A percentile compares a stretch with the other conserved stretches of the same genome.
Evolutionary conservation across 805 yeast species (phyloP).

Genomic region (Lachancea quebecensis): DNA sequence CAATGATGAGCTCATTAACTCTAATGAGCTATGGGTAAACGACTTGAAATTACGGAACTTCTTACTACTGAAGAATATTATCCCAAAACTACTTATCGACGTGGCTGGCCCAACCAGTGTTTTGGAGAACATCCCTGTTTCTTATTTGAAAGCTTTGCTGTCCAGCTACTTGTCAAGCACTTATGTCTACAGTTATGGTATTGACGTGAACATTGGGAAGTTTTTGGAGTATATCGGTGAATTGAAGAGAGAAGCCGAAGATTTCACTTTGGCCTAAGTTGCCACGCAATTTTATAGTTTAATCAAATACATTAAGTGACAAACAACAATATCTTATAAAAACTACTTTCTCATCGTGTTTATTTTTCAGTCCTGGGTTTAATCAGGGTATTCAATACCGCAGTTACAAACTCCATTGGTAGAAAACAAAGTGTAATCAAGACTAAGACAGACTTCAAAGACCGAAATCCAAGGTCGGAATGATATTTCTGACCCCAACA

Average conservation of each 20-base stretch:
- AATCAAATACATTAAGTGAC: not conserved
- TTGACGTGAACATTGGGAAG: constrained; percentile 69
- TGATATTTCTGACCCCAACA: too few species aligned
- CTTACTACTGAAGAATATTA: constrained; percentile 59
- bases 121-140: constrained; percentile 72
- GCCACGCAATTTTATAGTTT: too few species aligned
- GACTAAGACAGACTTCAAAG: too few species aligned
- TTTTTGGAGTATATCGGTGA: constrained; percentile 63
- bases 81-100: constrained; percentile 65
- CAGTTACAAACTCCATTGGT: too few species aligned
- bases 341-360: not conserved
- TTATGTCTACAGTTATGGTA: constrained; percentile 76
- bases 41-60: constrained; percentile 71
- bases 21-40: constrained; percentile 77
- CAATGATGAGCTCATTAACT: constrained; percentile 75
- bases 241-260: constrained; percentile 38
- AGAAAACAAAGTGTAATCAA: too few species aligned
- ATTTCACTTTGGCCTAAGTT: not conserved
- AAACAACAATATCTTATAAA: not conserved
- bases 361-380: not conserved
- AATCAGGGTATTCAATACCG: too few species aligned
- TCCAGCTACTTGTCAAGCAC: constrained; percentile 80
- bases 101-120: constrained; percentile 62
- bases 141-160: constrained; percentile 82
- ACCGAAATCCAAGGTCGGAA: too few species aligned